phyloP scores from a whole-genome alignment of 371 early-diverging fungal species.

The Parasitella parasitica region DNA sequence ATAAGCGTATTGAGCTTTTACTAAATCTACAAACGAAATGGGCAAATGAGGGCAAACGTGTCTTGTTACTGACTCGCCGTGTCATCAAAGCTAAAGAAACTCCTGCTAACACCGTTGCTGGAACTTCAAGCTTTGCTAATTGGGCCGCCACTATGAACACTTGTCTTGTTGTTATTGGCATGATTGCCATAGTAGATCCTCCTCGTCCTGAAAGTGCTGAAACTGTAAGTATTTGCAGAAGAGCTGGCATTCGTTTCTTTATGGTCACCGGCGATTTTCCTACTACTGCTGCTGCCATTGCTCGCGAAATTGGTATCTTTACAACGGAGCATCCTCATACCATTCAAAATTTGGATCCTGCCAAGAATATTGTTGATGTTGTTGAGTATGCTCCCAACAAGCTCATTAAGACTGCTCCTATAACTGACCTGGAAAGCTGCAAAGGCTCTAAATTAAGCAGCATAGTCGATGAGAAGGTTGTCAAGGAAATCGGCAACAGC shows the following conservation, averaged over 20 bases:
- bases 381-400: conserved; percentile 10
- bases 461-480: conserved; percentile 1
- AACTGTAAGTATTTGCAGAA: conserved; percentile 54
- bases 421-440: conserved; percentile 1
- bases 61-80: conserved; percentile 57
- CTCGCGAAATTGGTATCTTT: conserved; percentile 67
- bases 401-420: neutral
- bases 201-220: conserved; percentile 67
- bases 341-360: conserved; percentile 30
- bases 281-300: conserved; percentile 71
- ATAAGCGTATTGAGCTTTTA: conserved; percentile 32
- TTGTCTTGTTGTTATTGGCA: conserved; percentile 56
- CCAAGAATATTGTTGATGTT: conserved; percentile 11
- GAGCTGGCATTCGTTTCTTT: conserved; percentile 71
- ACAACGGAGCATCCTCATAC: conserved; percentile 44
- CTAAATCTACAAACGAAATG: conserved; percentile 53
- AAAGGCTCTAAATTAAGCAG: conserved; percentile 1
- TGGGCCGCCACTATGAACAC: conserved; percentile 29
- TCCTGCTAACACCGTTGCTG: conserved; percentile 7
- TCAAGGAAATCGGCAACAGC: conserved; percentile 2
- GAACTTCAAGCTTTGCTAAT: conserved; percentile 28
- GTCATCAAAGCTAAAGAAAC: conserved; percentile 28
- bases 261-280: conserved; percentile 82
- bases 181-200: conserved; percentile 74
- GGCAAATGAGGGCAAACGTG: conserved; percentile 68